These are phyloP conservation scores for Chlamydomonas sp. DNA, from an alignment of 139 green algal species.

Conservation along the genomic window DNA sequence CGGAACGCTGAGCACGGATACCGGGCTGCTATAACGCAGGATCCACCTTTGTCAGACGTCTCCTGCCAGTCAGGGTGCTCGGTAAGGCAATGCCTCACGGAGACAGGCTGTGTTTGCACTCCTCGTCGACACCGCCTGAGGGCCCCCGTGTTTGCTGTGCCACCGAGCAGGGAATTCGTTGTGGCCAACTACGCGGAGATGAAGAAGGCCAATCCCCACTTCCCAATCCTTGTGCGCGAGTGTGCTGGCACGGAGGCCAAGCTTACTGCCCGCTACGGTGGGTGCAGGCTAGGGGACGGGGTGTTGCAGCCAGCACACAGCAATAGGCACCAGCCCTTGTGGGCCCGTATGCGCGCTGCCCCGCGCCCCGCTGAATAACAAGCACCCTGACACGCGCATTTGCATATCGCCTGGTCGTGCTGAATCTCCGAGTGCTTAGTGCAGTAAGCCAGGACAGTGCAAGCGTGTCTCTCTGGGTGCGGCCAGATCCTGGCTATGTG, in stretches of 20 bases:
- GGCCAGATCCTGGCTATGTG: no score
- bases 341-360: not conserved
- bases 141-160: not conserved
- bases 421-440: no score
- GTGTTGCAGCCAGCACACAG: not conserved
- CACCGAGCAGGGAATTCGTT: constrained; percentile 82
- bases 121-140: not conserved
- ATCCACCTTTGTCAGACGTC: constrained; percentile 84
- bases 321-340: not conserved
- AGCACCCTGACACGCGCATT: no score
- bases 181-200: constrained; percentile 84
- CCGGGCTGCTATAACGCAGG: constrained; percentile 45
- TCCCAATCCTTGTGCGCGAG: constrained; percentile 90
- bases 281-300: not conserved
- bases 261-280: constrained; percentile 86
- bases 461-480: no score
- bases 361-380: no score
- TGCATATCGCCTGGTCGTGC: no score
- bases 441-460: no score
- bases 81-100: constrained; percentile 54
- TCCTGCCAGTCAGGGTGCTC: constrained; percentile 74
- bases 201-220: constrained; percentile 89
- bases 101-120: not conserved
- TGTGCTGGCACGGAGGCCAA: constrained; percentile 74
- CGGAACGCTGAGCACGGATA: not conserved